Evolutionary conservation across 495 filamentous ascomycete genomes (phyloP).

Genomic region (Daldinia childiae): DNA sequence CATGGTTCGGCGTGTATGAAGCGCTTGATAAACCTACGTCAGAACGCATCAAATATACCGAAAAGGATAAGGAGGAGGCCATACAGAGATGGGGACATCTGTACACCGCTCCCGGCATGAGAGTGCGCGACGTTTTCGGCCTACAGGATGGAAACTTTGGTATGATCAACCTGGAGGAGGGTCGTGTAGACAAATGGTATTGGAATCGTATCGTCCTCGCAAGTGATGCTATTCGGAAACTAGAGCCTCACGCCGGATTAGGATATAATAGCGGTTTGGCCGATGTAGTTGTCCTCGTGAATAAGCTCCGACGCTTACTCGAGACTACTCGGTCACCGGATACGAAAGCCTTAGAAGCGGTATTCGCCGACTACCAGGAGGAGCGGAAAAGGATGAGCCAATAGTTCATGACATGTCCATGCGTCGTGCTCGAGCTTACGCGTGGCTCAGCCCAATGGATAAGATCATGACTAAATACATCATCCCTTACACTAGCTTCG

Average conservation of each 20-base stretch:
- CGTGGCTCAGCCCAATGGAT: slow-evolving; percentile 26
- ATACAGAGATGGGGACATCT: slow-evolving; percentile 45
- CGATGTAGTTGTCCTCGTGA: slow-evolving; percentile 56
- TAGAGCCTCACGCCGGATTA: slow-evolving; percentile 51
- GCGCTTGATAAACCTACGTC: slow-evolving; percentile 54
- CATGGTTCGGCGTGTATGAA: slow-evolving; percentile 54
- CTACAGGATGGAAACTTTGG: slow-evolving; percentile 28
- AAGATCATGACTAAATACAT: slow-evolving; percentile 36
- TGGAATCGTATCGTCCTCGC: slow-evolving; percentile 53
- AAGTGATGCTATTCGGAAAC: slow-evolving; percentile 58
- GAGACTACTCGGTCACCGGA: slow-evolving; percentile 14
- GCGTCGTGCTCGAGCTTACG: slow-evolving; percentile 29
- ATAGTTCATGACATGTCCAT: slow-evolving; percentile 35
- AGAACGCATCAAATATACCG: slow-evolving; percentile 51
- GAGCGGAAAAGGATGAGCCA: slow-evolving; percentile 31
- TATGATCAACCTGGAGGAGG: slow-evolving; percentile 54
- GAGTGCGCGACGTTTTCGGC: slow-evolving; percentile 52
- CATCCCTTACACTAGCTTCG: slow-evolving; percentile 24
- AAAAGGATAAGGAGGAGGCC: slow-evolving; percentile 47
- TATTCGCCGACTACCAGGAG: slow-evolving; percentile 38
- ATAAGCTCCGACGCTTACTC: slow-evolving; percentile 45
- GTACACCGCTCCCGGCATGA: slow-evolving; percentile 45
- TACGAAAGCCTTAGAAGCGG: slow-evolving; percentile 27
- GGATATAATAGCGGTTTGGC: slow-evolving; percentile 56
- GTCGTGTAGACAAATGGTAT: slow-evolving; percentile 50